Base-by-base conservation (phyloP, 768 basidiomycete species). In the Lyophyllum atratum region DNA sequence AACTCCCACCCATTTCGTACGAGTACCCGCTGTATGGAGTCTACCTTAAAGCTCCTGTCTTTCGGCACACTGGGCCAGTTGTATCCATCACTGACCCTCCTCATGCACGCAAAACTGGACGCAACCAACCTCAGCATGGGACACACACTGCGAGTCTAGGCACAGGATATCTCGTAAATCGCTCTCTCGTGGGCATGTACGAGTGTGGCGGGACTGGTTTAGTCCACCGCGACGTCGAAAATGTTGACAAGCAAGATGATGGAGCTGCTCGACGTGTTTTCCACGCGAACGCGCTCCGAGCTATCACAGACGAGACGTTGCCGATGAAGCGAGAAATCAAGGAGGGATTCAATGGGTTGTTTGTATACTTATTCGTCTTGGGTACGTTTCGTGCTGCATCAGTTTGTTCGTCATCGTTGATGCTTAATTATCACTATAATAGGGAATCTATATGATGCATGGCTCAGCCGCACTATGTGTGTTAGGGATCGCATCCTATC, bases 191-290 rank as follows among this genome's bases (percentile, higher is more conserved):
- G 21, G 49, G 44, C 9, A 56, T 71, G 11, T 56, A 49, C 12
- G 21, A 33, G 14, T 21, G 17, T 14, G 29, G 49, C 29, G 21
- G n/a, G 11, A 34, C 49, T 5, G 67, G 65, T 6, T 50, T 66
- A 2, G 54, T 66, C 6, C 51, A 49, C 14, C 52, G 56, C 1
- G 68, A 71, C 59, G 64, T 71, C 0, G 21, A 66, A 5, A 63
- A 70, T 52, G 64, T 66, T 1, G 67, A 70, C 49, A 71, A 71
- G 40, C 68, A 71, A 40, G 68, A 71, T 49, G 70, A 71, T 55
- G 68, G 69, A 4, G 63, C 68, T 0, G 70, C 69, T 17, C 59
- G 66, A 2, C 50, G 64, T n/a, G 2, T 24, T 64, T 71, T 71
- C 34, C 66, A 68, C 52, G 11, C 7, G 22, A 39, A 62, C 9